A percentile compares a stretch with the other conserved stretches of the same genome.
These are phyloP conservation scores for Apophysomyces ossiformis DNA, from an alignment of 371 early-diverging fungal genomes.

Conservation along the genomic window DNA sequence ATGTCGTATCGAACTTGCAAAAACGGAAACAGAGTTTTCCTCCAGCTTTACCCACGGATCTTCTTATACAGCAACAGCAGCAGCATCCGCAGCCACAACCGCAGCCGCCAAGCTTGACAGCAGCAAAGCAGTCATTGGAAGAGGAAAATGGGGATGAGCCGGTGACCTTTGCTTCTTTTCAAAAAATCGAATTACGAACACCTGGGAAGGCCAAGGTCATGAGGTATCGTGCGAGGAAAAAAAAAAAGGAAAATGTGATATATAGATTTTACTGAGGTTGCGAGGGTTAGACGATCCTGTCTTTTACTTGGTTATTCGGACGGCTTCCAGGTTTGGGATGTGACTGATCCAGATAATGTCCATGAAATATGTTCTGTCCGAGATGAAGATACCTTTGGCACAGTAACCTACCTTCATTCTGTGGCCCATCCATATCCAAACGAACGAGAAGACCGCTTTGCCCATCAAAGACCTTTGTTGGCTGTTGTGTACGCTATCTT, in stretches of 20 bases:
- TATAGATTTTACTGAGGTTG: background rate
- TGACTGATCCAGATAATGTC: constrained; percentile 70
- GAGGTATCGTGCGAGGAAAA: background rate
- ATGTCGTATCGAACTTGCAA: constrained; percentile 55
- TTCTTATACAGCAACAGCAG: constrained; percentile 27
- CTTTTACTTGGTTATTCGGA: constrained; percentile 76
- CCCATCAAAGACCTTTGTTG: constrained; percentile 47
- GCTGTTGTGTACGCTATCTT: constrained; percentile 52
- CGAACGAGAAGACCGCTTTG: constrained; percentile 30
- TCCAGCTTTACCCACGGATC: constrained; percentile 39
- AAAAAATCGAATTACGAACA: constrained; percentile 26
- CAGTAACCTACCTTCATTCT: constrained; percentile 57
- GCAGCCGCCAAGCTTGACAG: background rate
- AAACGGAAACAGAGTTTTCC: constrained; percentile 48
- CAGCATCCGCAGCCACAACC: constrained; percentile 23
- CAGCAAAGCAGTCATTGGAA: background rate
- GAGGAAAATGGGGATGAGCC: constrained; percentile 32
- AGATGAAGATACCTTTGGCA: constrained; percentile 46
- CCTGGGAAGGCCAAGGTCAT: constrained; percentile 12
- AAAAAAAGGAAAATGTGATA: background rate
- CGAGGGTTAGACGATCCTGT: constrained; percentile 44
- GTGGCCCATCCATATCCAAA: constrained; percentile 19
- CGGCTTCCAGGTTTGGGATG: constrained; percentile 87
- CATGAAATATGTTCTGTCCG: constrained; percentile 75
- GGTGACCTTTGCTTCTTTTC: constrained; percentile 41